These are phyloP conservation scores for Crithidia expoeki DNA, from an alignment of 208 protist genomes.

Conservation along the genomic window DNA sequence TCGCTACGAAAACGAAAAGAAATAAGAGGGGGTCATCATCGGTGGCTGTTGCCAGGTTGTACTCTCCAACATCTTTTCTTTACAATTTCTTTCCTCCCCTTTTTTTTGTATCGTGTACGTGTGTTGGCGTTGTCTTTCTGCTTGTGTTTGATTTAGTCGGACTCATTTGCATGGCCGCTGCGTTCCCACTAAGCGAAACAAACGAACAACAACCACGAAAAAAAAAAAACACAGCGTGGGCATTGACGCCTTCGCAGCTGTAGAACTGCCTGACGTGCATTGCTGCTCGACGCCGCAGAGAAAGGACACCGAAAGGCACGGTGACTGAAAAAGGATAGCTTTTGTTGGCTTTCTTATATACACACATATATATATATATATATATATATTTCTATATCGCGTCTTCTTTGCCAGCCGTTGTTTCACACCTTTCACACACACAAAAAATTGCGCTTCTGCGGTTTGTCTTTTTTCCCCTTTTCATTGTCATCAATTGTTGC, in stretches of 20 bases:
- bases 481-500: no score
- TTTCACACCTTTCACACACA: no score
- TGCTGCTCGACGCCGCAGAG: neutral
- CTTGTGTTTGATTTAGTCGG: neutral
- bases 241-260: neutral
- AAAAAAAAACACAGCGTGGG: neutral
- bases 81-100: neutral
- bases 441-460: neutral
- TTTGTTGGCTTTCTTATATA: slow-evolving; percentile 2
- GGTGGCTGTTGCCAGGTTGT: no score
- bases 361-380: neutral
- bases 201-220: neutral
- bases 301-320: neutral
- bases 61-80: neutral
- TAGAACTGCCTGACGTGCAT: neutral
- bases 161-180: no score
- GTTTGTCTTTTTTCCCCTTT: neutral
- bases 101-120: neutral
- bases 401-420: no score
- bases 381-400: no score
- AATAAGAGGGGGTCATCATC: no score
- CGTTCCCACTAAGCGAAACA: neutral
- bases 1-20: no score
- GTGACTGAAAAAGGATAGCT: neutral
- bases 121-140: neutral